Conservation (phyloP, 192 early-diverging fungal species). For the Coemansia sp. region DNA sequence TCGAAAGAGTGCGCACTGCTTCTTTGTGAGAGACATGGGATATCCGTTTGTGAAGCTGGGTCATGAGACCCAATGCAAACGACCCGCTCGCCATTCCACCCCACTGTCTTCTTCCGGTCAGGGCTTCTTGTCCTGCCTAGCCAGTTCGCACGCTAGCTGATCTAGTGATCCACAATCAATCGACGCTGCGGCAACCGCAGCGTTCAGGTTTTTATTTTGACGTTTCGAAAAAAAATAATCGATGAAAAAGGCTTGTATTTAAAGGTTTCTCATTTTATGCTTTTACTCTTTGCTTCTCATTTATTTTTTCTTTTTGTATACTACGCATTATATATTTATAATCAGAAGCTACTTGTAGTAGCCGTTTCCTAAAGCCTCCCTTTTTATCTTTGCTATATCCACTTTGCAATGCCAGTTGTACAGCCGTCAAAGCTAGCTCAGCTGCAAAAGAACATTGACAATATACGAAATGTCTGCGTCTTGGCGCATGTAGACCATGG, state of each 20-base stretch:
- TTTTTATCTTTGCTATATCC: not conserved
- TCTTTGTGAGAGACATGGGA: not conserved
- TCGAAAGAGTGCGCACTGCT: not conserved
- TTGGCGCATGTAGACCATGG: conserved; percentile 98
- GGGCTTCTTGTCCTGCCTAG: not conserved
- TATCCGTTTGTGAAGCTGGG: not conserved
- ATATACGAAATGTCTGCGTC: conserved; percentile 96
- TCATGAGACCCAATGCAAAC: not conserved
- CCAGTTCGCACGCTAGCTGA: not conserved
- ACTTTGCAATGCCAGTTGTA: conserved; percentile 61
- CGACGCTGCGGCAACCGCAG: conserved; percentile 18
- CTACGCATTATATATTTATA: not conserved
- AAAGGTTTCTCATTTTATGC: not conserved
- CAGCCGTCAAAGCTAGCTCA: conserved; percentile 61
- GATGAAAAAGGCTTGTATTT: no score
- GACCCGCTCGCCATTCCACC: not conserved
- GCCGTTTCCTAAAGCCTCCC: no score
- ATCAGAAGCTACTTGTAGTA: not conserved
- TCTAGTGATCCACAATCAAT: not conserved
- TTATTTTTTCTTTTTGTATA: conserved; percentile 6
- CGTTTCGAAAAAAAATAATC: not conserved
- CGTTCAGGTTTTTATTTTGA: not conserved
- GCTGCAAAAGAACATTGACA: conserved; percentile 64
- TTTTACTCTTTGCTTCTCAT: no score
- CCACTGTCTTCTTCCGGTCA: not conserved